phyloP scores from a whole-genome alignment of 345 rosid species.

The Salix koriyanagi region DNA sequence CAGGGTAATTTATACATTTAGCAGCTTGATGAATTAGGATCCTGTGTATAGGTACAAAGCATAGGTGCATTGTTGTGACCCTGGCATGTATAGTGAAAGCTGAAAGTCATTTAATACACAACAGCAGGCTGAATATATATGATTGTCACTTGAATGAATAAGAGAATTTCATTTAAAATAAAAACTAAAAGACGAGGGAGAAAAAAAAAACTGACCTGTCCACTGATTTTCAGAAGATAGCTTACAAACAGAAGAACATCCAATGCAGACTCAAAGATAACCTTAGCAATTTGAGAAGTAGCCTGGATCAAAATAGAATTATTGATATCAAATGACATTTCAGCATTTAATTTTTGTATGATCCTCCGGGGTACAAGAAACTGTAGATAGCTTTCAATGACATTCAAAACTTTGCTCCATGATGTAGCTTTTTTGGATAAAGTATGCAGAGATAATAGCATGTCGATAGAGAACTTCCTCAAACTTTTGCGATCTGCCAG shows the following conservation, averaged over 20 bases:
- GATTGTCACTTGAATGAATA: neutral
- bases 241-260: conserved; percentile 68
- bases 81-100: neutral
- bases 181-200: neutral
- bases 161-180: neutral
- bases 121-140: neutral
- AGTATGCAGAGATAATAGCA: conserved; percentile 64
- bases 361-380: conserved; percentile 71
- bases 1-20: too few species aligned
- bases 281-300: conserved; percentile 70
- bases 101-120: neutral
- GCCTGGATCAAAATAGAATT: conserved; percentile 64
- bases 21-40: too few species aligned
- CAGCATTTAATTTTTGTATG: conserved; percentile 40
- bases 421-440: conserved; percentile 60
- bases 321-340: conserved; percentile 39
- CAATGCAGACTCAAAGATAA: conserved; percentile 80
- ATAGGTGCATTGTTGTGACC: neutral
- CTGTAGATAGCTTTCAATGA: conserved; percentile 57
- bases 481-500: conserved; percentile 59
- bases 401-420: conserved; percentile 68
- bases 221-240: conserved; percentile 69
- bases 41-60: too few species aligned
- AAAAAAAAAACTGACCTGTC: conserved; percentile 56
- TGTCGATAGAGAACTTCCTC: conserved; percentile 69